Base-by-base conservation (phyloP, 768 basidiomycete genomes). In the Leccinum longicurvipes region DNA sequence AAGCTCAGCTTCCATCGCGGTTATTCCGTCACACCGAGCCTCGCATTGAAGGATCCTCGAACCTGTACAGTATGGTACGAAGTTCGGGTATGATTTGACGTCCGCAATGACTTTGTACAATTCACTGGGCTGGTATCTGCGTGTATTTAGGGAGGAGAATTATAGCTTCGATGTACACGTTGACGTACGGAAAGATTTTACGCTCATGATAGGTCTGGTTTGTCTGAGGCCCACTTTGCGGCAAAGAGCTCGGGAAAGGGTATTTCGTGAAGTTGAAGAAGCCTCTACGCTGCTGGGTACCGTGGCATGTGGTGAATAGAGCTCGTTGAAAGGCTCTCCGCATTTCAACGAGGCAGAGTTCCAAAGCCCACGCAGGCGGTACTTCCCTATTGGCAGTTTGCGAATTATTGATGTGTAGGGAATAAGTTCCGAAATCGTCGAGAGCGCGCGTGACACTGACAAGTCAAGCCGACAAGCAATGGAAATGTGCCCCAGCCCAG, bases 41-140 rank as follows among this genome's bases (percentile, higher is more conserved):
- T 54, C 51, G 56, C 55, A 62, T 45, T 60, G 50, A 36, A 95
- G 74, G 54, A 95, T 79, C 23, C 81, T 82, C 5, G 93, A 89
- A 21, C 76, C 75, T 12, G 82, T 83, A 74, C 95, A 97, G 71
- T 91, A 96, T 6, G 97, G 96, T 51, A 99, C 76, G 69, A 98
- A 99, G 56, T 74, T 76, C 10, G 85, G 81, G 70, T 98, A 99
- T 2, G 90, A 89, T 15, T 78, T 83, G 25, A 98, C 88, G 72
- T 98, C 87, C 14, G 93, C 82, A 52, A 99, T 92, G 57, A 98
- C 72, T 8, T 83, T 74, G 73, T 95, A 98, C 4, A 98, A 78
- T 70, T 97, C 84, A 50, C 77, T 77, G 58, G 80, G 85, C 17
- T 77, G 80, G 67, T 95, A 98, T 41, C 95, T 97, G 61, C 31